These are phyloP conservation scores for Isochrysis galbana DNA, from an alignment of 78 protist species.

Conservation along the genomic window DNA sequence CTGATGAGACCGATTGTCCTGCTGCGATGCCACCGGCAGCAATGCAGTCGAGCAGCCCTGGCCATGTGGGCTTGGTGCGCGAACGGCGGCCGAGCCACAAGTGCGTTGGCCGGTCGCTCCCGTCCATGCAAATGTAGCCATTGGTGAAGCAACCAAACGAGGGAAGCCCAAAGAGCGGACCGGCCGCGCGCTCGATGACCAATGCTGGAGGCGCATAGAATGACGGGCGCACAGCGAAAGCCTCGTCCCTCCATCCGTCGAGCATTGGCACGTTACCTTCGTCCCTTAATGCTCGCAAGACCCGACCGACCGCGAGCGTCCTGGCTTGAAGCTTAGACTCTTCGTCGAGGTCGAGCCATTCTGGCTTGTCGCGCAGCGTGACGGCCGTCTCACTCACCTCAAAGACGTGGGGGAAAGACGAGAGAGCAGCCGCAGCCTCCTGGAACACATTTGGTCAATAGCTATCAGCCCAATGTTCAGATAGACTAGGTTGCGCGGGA, in stretches of 20 bases:
- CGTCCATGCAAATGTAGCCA: background rate
- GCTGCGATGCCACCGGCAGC: conserved; percentile 26
- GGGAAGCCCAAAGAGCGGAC: background rate
- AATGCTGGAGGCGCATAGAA: background rate
- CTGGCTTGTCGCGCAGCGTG: background rate
- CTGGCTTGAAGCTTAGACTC: too few relatives aligned
- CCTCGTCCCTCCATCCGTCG: conserved; percentile 27
- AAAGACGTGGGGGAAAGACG: background rate
- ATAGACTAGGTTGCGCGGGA: too few relatives aligned
- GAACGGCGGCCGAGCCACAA: background rate
- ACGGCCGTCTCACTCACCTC: background rate
- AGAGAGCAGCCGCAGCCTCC: background rate
- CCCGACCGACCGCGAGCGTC: background rate
- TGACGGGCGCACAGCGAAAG: background rate
- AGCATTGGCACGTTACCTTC: background rate
- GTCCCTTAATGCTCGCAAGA: background rate
- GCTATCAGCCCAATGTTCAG: too few relatives aligned
- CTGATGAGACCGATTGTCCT: background rate
- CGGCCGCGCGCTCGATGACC: conserved; percentile 14
- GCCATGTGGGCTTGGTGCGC: background rate
- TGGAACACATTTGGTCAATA: background rate
- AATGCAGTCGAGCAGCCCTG: background rate
- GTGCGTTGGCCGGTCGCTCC: background rate
- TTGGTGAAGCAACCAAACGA: background rate
- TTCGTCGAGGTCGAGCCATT: background rate